These are phyloP conservation scores for Phytophthora hybrid DNA, from an alignment of 352 stramenopile species.

Conservation along the genomic window DNA sequence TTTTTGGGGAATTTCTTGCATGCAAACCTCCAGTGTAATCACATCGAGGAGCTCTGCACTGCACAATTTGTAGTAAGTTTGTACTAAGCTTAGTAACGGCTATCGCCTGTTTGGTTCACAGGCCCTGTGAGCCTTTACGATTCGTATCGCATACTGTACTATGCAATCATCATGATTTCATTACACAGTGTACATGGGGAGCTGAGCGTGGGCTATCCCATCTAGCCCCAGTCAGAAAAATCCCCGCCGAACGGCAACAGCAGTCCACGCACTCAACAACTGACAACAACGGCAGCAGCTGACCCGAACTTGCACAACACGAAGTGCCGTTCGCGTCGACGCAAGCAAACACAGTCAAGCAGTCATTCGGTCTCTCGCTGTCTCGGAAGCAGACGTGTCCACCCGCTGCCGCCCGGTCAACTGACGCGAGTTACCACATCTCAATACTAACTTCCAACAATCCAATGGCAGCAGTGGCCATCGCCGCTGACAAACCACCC, in stretches of 20 bases:
- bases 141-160: constrained; percentile 10
- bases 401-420: neutral
- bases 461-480: constrained; percentile 25
- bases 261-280: constrained; percentile 21
- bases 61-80: constrained; percentile 12
- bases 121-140: constrained; percentile 10
- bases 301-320: constrained; percentile 12
- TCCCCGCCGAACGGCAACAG: constrained; percentile 4
- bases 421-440: neutral
- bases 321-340: constrained; percentile 21
- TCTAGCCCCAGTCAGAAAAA: neutral
- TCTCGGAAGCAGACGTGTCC: constrained; percentile 7
- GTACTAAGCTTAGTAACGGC: neutral
- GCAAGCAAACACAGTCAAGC: constrained; percentile 18
- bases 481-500: constrained; percentile 17
- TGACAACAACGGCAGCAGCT: constrained; percentile 22
- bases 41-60: neutral
- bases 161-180: constrained; percentile 7
- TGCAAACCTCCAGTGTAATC: constrained; percentile 11
- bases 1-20: neutral
- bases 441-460: neutral
- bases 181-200: constrained; percentile 2
- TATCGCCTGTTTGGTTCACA: neutral
- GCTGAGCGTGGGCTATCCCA: constrained; percentile 15
- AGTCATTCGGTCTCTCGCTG: constrained; percentile 26